Evolutionary conservation across 768 basidiomycete genomes (phyloP).

Genomic region (Lentinula detonsa): DNA sequence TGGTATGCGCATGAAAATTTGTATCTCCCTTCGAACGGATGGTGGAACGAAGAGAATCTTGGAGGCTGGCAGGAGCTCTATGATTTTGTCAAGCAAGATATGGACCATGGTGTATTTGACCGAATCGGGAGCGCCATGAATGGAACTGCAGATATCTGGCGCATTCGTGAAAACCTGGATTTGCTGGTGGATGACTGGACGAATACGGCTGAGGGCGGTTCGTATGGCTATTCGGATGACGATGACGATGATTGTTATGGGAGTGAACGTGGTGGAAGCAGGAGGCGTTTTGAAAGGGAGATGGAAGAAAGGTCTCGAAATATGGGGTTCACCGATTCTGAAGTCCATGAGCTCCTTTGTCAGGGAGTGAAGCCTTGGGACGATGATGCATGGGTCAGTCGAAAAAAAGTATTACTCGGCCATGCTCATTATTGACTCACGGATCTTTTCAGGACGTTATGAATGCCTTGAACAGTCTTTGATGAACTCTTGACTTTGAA

Average conservation of each 20-base stretch:
- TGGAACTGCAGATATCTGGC: not conserved
- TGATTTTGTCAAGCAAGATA: not conserved
- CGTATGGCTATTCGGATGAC: not conserved
- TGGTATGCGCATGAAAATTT: slow-evolving; percentile 26
- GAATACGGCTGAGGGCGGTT: not conserved
- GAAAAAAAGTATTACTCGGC: not conserved
- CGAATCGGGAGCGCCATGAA: not conserved
- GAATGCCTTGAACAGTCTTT: not conserved
- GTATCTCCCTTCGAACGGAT: slow-evolving; percentile 23
- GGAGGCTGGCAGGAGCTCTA: not conserved
- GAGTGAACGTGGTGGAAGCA: not conserved
- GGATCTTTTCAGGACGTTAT: not conserved
- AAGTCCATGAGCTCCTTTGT: slow-evolving; percentile 25
- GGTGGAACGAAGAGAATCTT: slow-evolving; percentile 19
- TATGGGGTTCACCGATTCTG: slow-evolving; percentile 25
- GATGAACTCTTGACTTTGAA: not conserved
- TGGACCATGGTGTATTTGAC: not conserved
- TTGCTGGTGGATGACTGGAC: not conserved
- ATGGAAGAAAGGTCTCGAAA: slow-evolving; percentile 18
- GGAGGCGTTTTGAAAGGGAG: not conserved
- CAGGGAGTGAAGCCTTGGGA: slow-evolving; percentile 42
- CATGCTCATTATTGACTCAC: not conserved
- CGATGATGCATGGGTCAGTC: slow-evolving; percentile 32
- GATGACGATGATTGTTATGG: not conserved
- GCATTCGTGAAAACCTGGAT: not conserved